Evolutionary conservation across 768 basidiomycete species (phyloP).

Genomic region (Coprinopsis strossmayeri): DNA sequence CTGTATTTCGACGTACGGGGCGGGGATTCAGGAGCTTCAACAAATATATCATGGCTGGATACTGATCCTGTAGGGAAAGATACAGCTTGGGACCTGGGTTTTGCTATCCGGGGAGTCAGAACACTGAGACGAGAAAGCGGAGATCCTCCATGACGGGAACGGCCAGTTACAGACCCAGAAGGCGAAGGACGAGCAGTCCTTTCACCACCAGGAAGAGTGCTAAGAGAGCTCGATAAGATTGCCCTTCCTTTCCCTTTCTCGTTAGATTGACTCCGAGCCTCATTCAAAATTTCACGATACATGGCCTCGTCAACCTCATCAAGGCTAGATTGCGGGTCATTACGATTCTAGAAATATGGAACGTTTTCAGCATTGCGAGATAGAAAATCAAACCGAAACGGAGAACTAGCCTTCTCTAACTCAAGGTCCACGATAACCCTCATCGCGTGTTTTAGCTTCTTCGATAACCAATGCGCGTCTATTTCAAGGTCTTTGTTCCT

Average conservation of each 20-base stretch:
- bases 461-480: background rate
- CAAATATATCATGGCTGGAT: too few relatives aligned
- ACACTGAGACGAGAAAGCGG: too few relatives aligned
- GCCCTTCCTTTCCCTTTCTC: background rate
- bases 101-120: too few relatives aligned
- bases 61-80: too few relatives aligned
- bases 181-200: background rate
- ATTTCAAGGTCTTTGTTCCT: background rate
- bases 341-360: background rate
- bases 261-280: background rate
- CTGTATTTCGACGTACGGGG: too few relatives aligned
- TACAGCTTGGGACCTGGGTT: too few relatives aligned
- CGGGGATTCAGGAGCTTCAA: too few relatives aligned
- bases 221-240: background rate
- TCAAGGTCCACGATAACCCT: background rate
- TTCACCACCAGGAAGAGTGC: background rate
- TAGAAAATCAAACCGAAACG: background rate
- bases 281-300: background rate
- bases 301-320: background rate
- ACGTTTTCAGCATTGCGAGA: background rate
- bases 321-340: background rate
- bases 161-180: too few relatives aligned
- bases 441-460: background rate
- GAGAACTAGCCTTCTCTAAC: background rate
- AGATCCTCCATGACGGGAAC: too few relatives aligned